phyloP scores from a whole-genome alignment of 192 early-diverging fungal species.

The Rhizophagus prolifer region DNA sequence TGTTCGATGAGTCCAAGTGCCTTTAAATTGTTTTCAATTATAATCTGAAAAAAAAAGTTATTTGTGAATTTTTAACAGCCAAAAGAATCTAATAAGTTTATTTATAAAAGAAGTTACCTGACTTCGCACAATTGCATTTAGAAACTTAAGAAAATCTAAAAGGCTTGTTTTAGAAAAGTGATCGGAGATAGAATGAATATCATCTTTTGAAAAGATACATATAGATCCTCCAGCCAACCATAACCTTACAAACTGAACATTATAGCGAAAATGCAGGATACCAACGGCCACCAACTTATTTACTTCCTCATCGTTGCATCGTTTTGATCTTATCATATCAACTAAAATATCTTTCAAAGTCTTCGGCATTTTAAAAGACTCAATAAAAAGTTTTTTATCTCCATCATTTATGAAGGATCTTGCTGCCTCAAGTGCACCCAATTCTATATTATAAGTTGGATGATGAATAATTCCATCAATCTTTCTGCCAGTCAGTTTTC shows the following conservation, averaged over 20 bases:
- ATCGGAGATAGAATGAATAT: constrained; percentile 17
- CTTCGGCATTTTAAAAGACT: constrained; percentile 22
- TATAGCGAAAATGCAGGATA: constrained; percentile 19
- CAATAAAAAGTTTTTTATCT: constrained; percentile 11
- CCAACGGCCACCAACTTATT: constrained; percentile 8
- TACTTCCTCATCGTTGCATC: constrained; percentile 8
- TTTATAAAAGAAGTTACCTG: constrained; percentile 18
- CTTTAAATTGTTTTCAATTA: constrained; percentile 24
- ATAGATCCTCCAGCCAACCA: constrained; percentile 9
- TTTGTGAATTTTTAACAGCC: constrained; percentile 15
- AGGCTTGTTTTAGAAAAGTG: constrained; percentile 14
- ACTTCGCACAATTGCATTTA: constrained; percentile 22
- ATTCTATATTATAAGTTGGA: constrained; percentile 21
- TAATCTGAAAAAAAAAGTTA: constrained; percentile 22
- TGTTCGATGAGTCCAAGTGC: neutral
- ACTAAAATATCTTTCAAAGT: constrained; percentile 23
- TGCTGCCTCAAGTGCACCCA: constrained; percentile 13
- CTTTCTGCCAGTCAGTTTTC: constrained; percentile 22
- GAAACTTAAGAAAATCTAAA: constrained; percentile 22
- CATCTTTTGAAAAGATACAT: constrained; percentile 18
- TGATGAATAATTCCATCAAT: constrained; percentile 25
- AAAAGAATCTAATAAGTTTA: constrained; percentile 9
- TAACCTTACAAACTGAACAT: constrained; percentile 18
- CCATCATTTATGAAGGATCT: too few species aligned
- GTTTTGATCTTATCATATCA: constrained; percentile 21